Evolutionary conservation across 768 basidiomycete species (phyloP), one percentile per base, ranked within the genome.

Genomic region (Boletus tylopilopsis): DNA sequence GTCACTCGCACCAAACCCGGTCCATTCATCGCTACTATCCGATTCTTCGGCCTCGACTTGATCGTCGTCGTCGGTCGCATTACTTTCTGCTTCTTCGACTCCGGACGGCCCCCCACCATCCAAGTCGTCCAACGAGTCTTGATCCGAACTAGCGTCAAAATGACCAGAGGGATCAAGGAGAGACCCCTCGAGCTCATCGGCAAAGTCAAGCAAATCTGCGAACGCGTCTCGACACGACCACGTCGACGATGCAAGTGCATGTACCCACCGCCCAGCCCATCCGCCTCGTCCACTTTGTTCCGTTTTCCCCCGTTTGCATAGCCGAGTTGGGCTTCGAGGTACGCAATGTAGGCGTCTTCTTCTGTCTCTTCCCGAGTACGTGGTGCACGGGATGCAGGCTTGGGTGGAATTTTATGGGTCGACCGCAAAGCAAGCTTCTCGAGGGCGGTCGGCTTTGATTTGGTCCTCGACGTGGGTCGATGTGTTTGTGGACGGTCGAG

Each of bases 261-360:
- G 47, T 3, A 66, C 76, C 23, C 61, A 92, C 94, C 94, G 59
- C 86, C 90, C 15, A 96, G 70, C 5, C 92, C 94, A 67, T 97
- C 94, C 2, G 80, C 81, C 33, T 82, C 85, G 29, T 75, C 63
- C 0, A 68, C 71, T 22, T 68, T 73, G 16, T 66, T 76, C 54
- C 76, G 75, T 70, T 49, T 73, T 67, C 38, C 70, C 62, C 49
- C 76, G 71, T 30, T 66, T 43, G 58, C 11, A 37, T 84, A 73
- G 4, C 88, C 84, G 16, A 96, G 76, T 64, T 84, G 86, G 0
- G 77, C 73, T 66, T 97, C 94, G 11, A 96, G 71, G 68, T 87
- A 84, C 0, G 82, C 77, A 37, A 97, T 96, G 62, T 94, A 91
- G 0, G 78, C 76, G 60, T 94, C 93, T 58, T 98, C 94, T 29